phyloP scores from a whole-genome alignment of 306 rosid genomes.

The Cicer bijugum region DNA sequence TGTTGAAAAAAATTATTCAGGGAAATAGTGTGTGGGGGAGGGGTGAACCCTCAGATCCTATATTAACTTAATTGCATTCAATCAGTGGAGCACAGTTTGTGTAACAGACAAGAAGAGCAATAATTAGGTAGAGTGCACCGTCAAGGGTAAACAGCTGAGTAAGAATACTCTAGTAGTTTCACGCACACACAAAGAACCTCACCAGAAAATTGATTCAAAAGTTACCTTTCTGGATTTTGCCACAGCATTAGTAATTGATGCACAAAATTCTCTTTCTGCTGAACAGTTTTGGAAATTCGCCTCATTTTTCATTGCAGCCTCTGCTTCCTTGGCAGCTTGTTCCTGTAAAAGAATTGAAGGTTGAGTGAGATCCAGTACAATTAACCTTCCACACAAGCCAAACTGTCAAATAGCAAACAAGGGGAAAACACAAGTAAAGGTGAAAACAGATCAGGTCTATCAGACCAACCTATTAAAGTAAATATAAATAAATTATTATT shows the following conservation, averaged over 20 bases:
- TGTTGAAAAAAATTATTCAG: no score
- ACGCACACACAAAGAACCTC: not conserved
- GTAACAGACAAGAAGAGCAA: not conserved
- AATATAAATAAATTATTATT: no score
- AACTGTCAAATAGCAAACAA: not conserved
- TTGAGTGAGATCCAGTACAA: conserved; percentile 21
- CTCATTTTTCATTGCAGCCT: conserved; percentile 57
- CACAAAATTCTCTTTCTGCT: conserved; percentile 51
- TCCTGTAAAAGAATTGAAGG: conserved; percentile 48
- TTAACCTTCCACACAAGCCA: conserved; percentile 24
- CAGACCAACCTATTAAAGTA: no score
- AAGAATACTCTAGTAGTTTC: conserved; percentile 1
- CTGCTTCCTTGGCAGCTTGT: conserved; percentile 68
- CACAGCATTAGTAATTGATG: conserved; percentile 50
- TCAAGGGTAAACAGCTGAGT: not conserved
- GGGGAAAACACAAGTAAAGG: not conserved
- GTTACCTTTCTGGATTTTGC: conserved; percentile 65
- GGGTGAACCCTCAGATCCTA: no score
- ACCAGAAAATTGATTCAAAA: conserved; percentile 9
- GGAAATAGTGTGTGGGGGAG: no score
- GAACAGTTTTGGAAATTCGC: conserved; percentile 54
- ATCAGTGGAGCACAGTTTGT: not conserved
- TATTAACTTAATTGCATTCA: no score
- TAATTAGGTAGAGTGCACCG: not conserved
- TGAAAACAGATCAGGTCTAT: no score